A percentile compares a stretch with the other conserved stretches of the same genome.
phyloP scores from a whole-genome alignment of 164 flowering plant species.

The Tetrastigma voinierianum region DNA sequence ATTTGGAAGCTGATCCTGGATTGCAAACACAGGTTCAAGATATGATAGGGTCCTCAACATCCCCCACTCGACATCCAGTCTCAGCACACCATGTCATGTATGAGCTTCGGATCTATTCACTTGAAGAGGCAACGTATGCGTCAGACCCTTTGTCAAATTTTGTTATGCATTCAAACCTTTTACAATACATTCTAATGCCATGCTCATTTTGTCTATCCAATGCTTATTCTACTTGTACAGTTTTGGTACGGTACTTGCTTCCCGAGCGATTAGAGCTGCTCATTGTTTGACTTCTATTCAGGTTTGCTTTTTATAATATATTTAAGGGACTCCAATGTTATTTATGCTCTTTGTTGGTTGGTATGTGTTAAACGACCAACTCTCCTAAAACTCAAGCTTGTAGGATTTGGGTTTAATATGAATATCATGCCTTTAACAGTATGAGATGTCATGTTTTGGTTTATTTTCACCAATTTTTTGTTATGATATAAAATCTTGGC shows the following conservation, averaged over 20 bases:
- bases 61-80: constrained; percentile 96
- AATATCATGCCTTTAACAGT: too few species aligned
- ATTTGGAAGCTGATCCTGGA: constrained; percentile 77
- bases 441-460: too few species aligned
- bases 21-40: constrained; percentile 58
- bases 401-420: too few species aligned
- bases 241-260: constrained; percentile 83
- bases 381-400: too few species aligned
- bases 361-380: too few species aligned
- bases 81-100: constrained; percentile 89
- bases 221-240: constrained; percentile 31
- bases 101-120: constrained; percentile 95
- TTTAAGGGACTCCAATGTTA: neutral
- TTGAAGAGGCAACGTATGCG: constrained; percentile 89
- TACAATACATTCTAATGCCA: too few species aligned
- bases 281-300: constrained; percentile 99
- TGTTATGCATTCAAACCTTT: neutral
- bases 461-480: too few species aligned
- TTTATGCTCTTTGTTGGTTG: too few species aligned
- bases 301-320: constrained; percentile 47
- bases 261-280: constrained; percentile 96
- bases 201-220: neutral
- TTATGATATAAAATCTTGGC: too few species aligned
- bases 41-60: constrained; percentile 58
- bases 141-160: constrained; percentile 2